Conservation (phyloP, 352 stramenopile genomes). For the Phytopythium boreale region DNA sequence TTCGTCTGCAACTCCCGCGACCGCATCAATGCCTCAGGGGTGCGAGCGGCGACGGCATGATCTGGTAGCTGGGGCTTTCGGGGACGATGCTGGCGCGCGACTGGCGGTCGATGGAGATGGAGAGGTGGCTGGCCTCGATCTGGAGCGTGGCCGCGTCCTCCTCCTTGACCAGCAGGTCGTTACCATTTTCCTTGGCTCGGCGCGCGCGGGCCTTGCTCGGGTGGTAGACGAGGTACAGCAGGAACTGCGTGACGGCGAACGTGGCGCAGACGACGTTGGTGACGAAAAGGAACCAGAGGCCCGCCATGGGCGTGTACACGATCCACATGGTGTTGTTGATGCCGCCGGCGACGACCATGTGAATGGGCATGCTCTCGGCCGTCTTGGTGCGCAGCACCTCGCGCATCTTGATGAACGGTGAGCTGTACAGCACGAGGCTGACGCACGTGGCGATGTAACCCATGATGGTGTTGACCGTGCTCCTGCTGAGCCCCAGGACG, state of each 20-base stretch:
- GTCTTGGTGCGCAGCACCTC: slow-evolving; percentile 47
- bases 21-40: slow-evolving; percentile 8
- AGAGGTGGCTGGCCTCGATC: slow-evolving; percentile 8
- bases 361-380: slow-evolving; percentile 45
- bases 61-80: slow-evolving; percentile 22
- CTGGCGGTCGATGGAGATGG: slow-evolving; percentile 17
- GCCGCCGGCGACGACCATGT: slow-evolving; percentile 48
- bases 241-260: slow-evolving; percentile 30
- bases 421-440: slow-evolving; percentile 51
- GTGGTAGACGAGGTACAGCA: slow-evolving; percentile 46
- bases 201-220: slow-evolving; percentile 39
- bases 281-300: slow-evolving; percentile 51
- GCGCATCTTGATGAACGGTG: slow-evolving; percentile 49
- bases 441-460: slow-evolving; percentile 33
- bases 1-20: neutral
- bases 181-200: slow-evolving; percentile 9
- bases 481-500: slow-evolving; percentile 24
- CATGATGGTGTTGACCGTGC: slow-evolving; percentile 30
- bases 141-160: slow-evolving; percentile 10
- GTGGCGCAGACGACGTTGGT: slow-evolving; percentile 41
- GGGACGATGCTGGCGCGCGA: slow-evolving; percentile 4
- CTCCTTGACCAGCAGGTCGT: slow-evolving; percentile 23
- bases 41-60: slow-evolving; percentile 22
- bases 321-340: slow-evolving; percentile 61
- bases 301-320: slow-evolving; percentile 34